phyloP scores from a whole-genome alignment of 2,329 filamentous ascomycete species.

The Aureobasidium sp. region DNA sequence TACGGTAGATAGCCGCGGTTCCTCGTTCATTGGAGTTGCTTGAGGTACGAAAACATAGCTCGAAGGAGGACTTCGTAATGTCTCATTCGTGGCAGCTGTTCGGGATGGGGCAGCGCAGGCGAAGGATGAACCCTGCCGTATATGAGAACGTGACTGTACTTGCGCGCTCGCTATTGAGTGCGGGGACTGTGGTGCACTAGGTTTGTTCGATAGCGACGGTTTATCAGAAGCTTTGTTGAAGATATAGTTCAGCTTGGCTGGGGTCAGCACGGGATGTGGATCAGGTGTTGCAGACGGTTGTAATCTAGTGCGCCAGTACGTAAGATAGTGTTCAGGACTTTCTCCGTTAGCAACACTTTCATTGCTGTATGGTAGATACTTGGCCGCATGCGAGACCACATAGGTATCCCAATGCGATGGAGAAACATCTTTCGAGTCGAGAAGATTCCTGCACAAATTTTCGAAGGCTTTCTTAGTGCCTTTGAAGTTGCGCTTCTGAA shows the following conservation, averaged over 20 bases:
- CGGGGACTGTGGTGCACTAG: neutral
- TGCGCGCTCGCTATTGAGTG: no score
- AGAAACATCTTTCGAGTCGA: neutral
- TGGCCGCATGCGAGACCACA: neutral
- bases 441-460: conserved; percentile 5
- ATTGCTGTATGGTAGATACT: neutral
- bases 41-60: neutral
- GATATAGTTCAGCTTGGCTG: neutral
- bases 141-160: no score
- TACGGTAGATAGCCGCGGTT: neutral
- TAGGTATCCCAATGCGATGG: neutral
- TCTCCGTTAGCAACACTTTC: neutral
- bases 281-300: neutral
- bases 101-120: no score
- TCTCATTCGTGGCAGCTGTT: no score
- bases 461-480: conserved; percentile 3
- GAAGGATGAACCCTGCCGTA: no score
- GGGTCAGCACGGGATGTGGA: neutral
- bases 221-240: neutral
- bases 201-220: neutral
- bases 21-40: neutral
- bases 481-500: neutral
- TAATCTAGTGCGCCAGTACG: neutral
- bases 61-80: neutral
- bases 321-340: neutral